Percentiles rank a stretch among this genome's conserved stretches.
phyloP scores from a whole-genome alignment of 768 basidiomycete genomes.

The Russula abietina region DNA sequence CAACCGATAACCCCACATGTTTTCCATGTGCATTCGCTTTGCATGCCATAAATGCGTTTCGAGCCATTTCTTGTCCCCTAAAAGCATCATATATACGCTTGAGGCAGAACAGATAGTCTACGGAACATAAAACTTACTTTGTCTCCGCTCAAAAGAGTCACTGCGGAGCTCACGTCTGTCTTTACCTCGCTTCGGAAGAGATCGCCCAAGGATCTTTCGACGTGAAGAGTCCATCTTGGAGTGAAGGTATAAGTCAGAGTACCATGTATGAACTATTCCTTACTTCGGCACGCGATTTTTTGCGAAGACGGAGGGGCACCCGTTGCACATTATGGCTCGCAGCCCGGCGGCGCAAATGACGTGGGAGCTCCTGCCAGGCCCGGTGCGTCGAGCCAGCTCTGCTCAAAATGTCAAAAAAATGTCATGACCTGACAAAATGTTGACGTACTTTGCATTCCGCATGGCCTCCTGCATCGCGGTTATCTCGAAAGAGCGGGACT shows the following conservation, averaged over 20 bases:
- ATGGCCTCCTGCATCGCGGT: slow-evolving; percentile 85
- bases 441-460: slow-evolving; percentile 61
- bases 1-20: slow-evolving; percentile 86
- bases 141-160: slow-evolving; percentile 59
- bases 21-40: slow-evolving; percentile 93
- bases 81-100: not conserved
- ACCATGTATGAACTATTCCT: slow-evolving; percentile 15
- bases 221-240: slow-evolving; percentile 49
- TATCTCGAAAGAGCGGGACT: slow-evolving; percentile 89
- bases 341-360: slow-evolving; percentile 85
- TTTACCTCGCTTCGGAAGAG: slow-evolving; percentile 60
- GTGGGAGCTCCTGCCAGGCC: slow-evolving; percentile 89
- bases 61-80: slow-evolving; percentile 87
- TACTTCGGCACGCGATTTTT: slow-evolving; percentile 80
- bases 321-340: slow-evolving; percentile 92
- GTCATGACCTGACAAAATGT: not conserved
- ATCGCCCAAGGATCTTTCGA: slow-evolving; percentile 38
- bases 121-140: slow-evolving; percentile 45
- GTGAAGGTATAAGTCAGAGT: not conserved
- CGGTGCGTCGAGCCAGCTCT: slow-evolving; percentile 71
- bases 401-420: slow-evolving; percentile 1
- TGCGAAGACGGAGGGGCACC: slow-evolving; percentile 77
- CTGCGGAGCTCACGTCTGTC: slow-evolving; percentile 51
- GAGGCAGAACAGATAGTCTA: not conserved
- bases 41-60: slow-evolving; percentile 98